Base-by-base conservation (phyloP, 495 filamentous ascomycete species). In the Hyphodiscus hymeniophilus region DNA sequence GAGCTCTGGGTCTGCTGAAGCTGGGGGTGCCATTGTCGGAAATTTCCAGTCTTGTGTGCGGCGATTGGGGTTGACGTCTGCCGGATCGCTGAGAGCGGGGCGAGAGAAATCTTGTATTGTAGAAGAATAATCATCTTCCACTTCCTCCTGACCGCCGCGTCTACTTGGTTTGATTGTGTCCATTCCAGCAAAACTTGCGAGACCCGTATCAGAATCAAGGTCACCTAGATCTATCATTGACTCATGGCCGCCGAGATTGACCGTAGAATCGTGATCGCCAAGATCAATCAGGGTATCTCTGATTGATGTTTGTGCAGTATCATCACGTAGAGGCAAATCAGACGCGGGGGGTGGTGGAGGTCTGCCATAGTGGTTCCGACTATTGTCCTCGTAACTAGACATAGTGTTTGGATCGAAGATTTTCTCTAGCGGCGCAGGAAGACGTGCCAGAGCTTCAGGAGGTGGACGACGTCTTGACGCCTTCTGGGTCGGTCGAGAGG, bases 41-140 rank as follows among this genome's bases (percentile, higher is more conserved):
- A 81, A 82, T 31, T 72, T 79, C 79, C 79, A 82, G 34, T 83
- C 79, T 36, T 76, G 70, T 0, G 77, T 77, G 7, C 71, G 64
- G 18, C 76, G 66, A 52, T 73, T 69, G 28, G 63, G 56, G 32
- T 70, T 71, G 3, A 65, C 55, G 50, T 73, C 72, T 2, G 65
- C 68, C 11, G 74, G 68, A 44, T 75, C 74, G 52, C 68, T 75
- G 21, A 73, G 52, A 7, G 74, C 67, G 22, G 72, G 66, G 26
- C 65, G 65, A 47, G 61, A 66, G 43, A 72, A 71, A 48, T 75
- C 61, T 12, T 61, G 51, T 21, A 39, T 36, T 22, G 12, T 59
- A 39, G 28, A 36, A 36, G 26, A 30, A 11, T 68, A 62, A 16
- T 54, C 57, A 17, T 65, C 62, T 3, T 57, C 55, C 3, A 62